A percentile compares a stretch with the other conserved stretches of the same genome.
Evolutionary conservation across 208 protist species (phyloP).

Genomic region (Trypanosoma mega): DNA sequence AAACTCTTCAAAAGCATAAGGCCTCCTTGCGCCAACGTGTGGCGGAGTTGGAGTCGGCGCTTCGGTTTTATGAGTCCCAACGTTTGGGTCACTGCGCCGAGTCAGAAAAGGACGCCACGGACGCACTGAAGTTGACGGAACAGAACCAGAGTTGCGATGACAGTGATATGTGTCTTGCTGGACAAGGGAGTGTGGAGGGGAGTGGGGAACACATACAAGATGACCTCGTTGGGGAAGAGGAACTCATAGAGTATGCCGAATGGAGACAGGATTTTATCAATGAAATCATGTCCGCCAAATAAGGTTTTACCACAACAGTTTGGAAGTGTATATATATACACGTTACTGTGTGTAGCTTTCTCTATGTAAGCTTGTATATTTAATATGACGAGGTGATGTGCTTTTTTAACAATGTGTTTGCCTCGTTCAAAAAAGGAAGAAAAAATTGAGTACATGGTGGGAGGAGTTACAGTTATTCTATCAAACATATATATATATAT

Average conservation of each 20-base stretch:
- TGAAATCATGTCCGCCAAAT: not conserved
- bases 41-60: slow-evolving; percentile 5
- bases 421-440: too few relatives aligned
- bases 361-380: too few relatives aligned
- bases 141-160: not conserved
- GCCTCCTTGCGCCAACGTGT: not conserved
- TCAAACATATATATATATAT: not conserved
- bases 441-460: too few relatives aligned
- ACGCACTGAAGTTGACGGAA: not conserved
- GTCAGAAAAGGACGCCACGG: not conserved
- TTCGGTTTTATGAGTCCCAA: not conserved
- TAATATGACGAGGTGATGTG: too few relatives aligned
- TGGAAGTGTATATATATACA: too few relatives aligned
- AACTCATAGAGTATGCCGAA: slow-evolving; percentile 14
- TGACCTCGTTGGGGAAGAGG: slow-evolving; percentile 9
- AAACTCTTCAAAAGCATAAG: not conserved
- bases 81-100: not conserved
- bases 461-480: too few relatives aligned
- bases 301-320: too few relatives aligned
- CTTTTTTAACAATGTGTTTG: too few relatives aligned
- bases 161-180: not conserved
- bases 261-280: slow-evolving; percentile 19
- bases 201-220: not conserved
- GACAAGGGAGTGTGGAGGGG: not conserved
- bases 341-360: too few relatives aligned